Evolutionary conservation across 495 filamentous ascomycete genomes (phyloP), one percentile per base, ranked within the genome.

Genomic region (Xylaria flabelliformis): DNA sequence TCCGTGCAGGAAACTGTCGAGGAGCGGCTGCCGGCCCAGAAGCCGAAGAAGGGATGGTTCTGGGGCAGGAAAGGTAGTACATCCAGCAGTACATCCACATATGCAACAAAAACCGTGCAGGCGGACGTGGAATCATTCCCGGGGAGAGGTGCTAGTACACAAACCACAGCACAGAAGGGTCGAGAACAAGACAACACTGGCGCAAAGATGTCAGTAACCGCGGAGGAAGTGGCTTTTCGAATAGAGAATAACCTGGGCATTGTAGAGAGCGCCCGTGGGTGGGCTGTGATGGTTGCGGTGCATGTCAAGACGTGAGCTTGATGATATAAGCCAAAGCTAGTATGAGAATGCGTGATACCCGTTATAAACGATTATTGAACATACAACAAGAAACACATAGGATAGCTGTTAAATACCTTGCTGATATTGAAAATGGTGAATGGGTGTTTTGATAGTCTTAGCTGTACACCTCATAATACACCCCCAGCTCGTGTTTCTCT

Each of bases 171-270:
- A 32, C 48, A 71, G 15, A 69, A 70, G 42, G 70, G 63, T 9
- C 69, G 21, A 21, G 64, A 64, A 26, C 63, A 74, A 19, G 70
- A 75, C 4, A 67, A 70, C 0, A 74, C 82, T 21, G 78, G 75
- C 39, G 72, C 74, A 0, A 58, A 67, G 5, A 84, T 87, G 78
- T 73, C 72, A 21, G 83, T 84, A 2, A 75, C 80, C 24, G 85
- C 83, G 13, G 80, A 88, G 29, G 88, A 89, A 70, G 81, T 88
- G 12, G 83, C 83, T 2, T 87, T 90, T 71, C 74, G 86, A 26
- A 78, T 74, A 55, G 84, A 87, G 79, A 90, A 87, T 70, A 81
- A 83, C 4, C 79, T 88, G 70, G 88, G 88, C 0, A 72, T 90
- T 12, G 85, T 81, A 75, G 86, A 88, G 71, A 87, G 83, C n/a